Base-by-base conservation (phyloP, 352 stramenopile species). In the Phytophthora lateralis region DNA sequence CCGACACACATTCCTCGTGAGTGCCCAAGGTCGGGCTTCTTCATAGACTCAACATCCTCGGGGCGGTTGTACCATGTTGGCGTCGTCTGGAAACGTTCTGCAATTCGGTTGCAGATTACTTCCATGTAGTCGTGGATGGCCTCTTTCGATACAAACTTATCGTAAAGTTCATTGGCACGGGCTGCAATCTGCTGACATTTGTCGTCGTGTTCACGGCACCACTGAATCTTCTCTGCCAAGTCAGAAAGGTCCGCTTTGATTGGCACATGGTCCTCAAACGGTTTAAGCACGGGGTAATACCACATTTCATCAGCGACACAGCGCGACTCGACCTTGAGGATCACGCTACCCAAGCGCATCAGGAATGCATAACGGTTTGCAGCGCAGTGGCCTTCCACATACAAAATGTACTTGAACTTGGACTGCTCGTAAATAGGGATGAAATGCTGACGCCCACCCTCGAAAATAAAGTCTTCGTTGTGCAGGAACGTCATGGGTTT, bases 351-450 rank as follows among this genome's bases (percentile, higher is more conserved):
- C 6, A 99, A 73, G 3, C 96, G 93, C 96, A 99, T 99, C 72
- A 99, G 93, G 75, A 98, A 99, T 14, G 91, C 96, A 76, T 99
- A 99, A 54, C 97, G 94, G 82, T 98, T 99, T 11, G 97, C 97
- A 45, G 97, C 96, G 73, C 97, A 99, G 61, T 98, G 95, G 21
- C 97, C 97, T 72, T 99, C 96, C 8, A 98, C 90, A 69, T 99
- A 98, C 32, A 99, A 74, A 60, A 98, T 85, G 75, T 98, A 98
- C 77, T 99, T 97, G 80, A 97, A 99, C 66, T 88, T 95, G 38
- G 86, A 96, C 78, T 99, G 97, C 73, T 99, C 85, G 74, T 99
- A 99, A 73, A 99, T 99, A 10, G 97, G 96, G 18, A 98, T 98
- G 63, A 98, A 99, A 61, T 98, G 94, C 55, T 98, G 84, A 43